phyloP scores from a whole-genome alignment of 129 eudicot species.

The Apium graveolens region DNA sequence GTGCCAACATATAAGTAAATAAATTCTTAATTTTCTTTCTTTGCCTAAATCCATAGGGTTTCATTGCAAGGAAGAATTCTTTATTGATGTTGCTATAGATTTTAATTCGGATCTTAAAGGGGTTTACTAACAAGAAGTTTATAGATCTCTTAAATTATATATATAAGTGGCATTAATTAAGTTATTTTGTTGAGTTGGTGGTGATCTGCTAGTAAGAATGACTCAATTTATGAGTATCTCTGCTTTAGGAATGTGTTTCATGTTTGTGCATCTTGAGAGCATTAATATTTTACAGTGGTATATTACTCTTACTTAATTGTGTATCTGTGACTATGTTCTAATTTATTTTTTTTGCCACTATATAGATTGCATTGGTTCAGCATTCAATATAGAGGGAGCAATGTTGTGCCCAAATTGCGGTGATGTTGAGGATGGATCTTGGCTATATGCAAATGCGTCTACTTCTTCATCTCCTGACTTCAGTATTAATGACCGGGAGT shows the following conservation, averaged over 20 bases:
- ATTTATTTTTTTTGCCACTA: background rate
- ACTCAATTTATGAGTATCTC: background rate
- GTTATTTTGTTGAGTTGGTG: background rate
- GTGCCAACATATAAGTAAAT: background rate
- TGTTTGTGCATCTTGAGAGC: background rate
- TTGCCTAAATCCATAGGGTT: background rate
- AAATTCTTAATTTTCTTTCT: too few relatives aligned
- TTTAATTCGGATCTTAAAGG: background rate
- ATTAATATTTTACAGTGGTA: background rate
- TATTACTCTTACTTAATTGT: background rate
- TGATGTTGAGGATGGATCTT: background rate
- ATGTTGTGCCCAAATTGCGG: slow-evolving; percentile 48
- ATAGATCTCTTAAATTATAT: too few relatives aligned
- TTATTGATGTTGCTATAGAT: background rate
- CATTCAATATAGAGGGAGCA: slow-evolving; percentile 63
- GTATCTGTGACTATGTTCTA: background rate
- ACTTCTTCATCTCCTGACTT: background rate
- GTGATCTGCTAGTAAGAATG: background rate
- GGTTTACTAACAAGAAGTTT: background rate
- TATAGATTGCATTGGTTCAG: slow-evolving; percentile 82
- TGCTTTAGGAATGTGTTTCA: background rate
- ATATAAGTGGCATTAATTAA: background rate
- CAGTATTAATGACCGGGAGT: background rate
- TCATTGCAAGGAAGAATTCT: background rate
- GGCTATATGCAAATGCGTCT: background rate